Conservation (phyloP, 2,329 filamentous ascomycete species). For the Metarhizium sp. region DNA sequence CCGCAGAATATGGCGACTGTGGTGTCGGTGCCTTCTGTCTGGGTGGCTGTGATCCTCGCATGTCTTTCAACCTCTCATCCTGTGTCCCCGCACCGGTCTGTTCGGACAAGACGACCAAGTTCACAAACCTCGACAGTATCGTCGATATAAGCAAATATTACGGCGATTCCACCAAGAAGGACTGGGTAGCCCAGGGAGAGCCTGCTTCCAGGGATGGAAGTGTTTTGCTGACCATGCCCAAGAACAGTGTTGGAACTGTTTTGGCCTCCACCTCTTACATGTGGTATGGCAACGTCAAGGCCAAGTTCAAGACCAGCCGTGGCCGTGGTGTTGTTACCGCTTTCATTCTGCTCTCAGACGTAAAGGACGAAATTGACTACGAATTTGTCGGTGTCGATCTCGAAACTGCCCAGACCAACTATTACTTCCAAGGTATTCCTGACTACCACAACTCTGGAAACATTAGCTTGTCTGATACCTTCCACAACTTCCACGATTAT, state of each 20-base stretch:
- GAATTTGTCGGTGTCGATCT: constrained; percentile 85
- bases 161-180: constrained; percentile 66
- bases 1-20: constrained; percentile 78
- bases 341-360: constrained; percentile 90
- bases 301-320: constrained; percentile 73
- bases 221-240: constrained; percentile 81
- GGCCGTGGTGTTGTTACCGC: constrained; percentile 89
- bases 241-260: constrained; percentile 76
- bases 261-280: constrained; percentile 78
- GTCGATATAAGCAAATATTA: constrained; percentile 71
- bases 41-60: constrained; percentile 84
- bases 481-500: constrained; percentile 75
- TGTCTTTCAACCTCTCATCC: constrained; percentile 73
- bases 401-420: constrained; percentile 78
- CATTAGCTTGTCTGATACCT: constrained; percentile 61
- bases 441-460: constrained; percentile 73
- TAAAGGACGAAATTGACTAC: constrained; percentile 98
- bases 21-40: constrained; percentile 92
- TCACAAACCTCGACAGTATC: constrained; percentile 61
- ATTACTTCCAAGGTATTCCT: constrained; percentile 89
- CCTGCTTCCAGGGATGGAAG: constrained; percentile 59
- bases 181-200: constrained; percentile 84
- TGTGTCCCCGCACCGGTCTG: constrained; percentile 82
- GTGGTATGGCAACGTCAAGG: constrained; percentile 93
- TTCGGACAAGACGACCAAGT: constrained; percentile 61